Evolutionary conservation across 2,329 filamentous ascomycete species (phyloP).

Genomic region (Pseudogymnoascus sp.): DNA sequence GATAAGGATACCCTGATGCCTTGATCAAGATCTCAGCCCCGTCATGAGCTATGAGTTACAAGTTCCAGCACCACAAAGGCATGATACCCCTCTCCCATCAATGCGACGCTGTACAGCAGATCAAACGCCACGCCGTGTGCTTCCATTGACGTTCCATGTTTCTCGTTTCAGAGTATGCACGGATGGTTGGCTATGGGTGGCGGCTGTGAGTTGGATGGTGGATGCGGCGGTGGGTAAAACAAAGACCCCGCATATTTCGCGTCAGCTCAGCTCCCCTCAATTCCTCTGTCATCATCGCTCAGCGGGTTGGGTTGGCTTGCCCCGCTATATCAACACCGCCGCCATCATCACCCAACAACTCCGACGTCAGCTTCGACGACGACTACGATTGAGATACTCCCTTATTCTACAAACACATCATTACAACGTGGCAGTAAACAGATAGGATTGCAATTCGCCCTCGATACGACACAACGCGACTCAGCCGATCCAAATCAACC

Average conservation of each 20-base stretch:
- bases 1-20: background rate
- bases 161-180: slow-evolving; percentile 3
- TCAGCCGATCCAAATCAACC: background rate
- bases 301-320: background rate
- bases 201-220: background rate
- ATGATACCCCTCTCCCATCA: background rate
- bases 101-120: background rate
- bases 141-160: background rate
- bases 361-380: background rate
- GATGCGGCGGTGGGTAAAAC: background rate
- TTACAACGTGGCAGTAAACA: background rate
- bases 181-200: background rate
- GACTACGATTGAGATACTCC: background rate
- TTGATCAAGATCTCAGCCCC: background rate
- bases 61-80: background rate
- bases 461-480: background rate
- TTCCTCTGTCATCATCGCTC: slow-evolving; percentile 1
- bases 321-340: background rate
- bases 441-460: background rate
- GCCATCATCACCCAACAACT: background rate
- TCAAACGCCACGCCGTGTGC: background rate
- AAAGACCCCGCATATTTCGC: background rate
- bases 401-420: background rate
- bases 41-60: background rate
- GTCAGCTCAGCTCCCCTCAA: background rate